Conservation (phyloP, 2,329 filamentous ascomycete genomes). For the Apiospora phragmitis region DNA sequence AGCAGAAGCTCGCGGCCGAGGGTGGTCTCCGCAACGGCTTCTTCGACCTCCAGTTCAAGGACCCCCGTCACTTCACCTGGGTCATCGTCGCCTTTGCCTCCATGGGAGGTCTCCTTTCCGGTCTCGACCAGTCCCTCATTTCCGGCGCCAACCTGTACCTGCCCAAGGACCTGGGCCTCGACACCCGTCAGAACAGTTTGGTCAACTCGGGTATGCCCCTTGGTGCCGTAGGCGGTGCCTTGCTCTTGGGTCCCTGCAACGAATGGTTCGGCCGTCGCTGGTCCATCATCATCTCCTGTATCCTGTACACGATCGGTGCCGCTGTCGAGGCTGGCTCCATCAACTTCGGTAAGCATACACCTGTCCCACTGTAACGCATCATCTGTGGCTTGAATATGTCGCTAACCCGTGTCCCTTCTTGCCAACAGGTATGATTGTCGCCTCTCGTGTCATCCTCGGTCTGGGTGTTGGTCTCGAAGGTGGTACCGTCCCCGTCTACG, state of each 20-base stretch:
- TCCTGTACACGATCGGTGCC: slow-evolving; percentile 70
- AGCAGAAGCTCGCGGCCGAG: slow-evolving; percentile 36
- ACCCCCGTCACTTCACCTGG: slow-evolving; percentile 67
- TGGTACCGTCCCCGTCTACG: slow-evolving; percentile 73
- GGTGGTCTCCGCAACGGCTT: slow-evolving; percentile 36
- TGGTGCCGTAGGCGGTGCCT: slow-evolving; percentile 68
- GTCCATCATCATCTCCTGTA: slow-evolving; percentile 68
- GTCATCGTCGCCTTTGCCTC: slow-evolving; percentile 70
- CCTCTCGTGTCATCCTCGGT: slow-evolving; percentile 68
- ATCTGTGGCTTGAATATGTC: neutral
- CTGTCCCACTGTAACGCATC: neutral
- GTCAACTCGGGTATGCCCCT: slow-evolving; percentile 72
- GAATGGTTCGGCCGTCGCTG: slow-evolving; percentile 66
- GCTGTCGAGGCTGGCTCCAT: slow-evolving; percentile 68
- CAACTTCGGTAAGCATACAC: slow-evolving; percentile 52
- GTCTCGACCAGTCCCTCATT: slow-evolving; percentile 73
- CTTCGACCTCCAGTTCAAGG: slow-evolving; percentile 59
- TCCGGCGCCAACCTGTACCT: slow-evolving; percentile 70
- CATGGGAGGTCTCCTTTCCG: slow-evolving; percentile 72
- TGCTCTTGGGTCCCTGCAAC: slow-evolving; percentile 67
- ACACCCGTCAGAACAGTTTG: slow-evolving; percentile 59
- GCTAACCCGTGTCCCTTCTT: neutral
- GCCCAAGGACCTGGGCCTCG: slow-evolving; percentile 57
- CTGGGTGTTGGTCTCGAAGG: slow-evolving; percentile 72
- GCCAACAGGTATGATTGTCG: slow-evolving; percentile 61